Percentiles rank a stretch among this genome's conserved stretches.
Evolutionary conservation across 108 stramenopile genomes (phyloP).

Genomic region (Mayamaea pseudoterrestris): DNA sequence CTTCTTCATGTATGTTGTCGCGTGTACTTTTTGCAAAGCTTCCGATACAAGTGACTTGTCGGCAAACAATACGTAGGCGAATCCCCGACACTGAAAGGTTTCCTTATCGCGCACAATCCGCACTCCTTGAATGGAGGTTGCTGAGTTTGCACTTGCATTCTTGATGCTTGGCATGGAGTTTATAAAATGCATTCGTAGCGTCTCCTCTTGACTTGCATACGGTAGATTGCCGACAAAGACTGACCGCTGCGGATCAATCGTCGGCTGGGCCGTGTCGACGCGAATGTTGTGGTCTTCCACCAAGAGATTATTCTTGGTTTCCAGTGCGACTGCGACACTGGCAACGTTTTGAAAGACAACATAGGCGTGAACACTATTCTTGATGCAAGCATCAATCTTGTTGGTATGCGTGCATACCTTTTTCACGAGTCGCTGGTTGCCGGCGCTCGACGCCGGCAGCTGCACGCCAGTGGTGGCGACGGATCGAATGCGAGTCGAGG

Average conservation of each 20-base stretch:
- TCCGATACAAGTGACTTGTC: slow-evolving; percentile 38
- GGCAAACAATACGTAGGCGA: slow-evolving; percentile 62
- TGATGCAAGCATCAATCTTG: slow-evolving; percentile 19
- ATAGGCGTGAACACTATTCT: slow-evolving; percentile 44
- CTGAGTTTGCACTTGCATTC: slow-evolving; percentile 24
- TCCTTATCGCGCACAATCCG: slow-evolving; percentile 73
- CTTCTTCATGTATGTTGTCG: slow-evolving; percentile 46
- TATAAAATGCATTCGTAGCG: slow-evolving; percentile 53
- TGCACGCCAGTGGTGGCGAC: slow-evolving; percentile 63
- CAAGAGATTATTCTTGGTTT: slow-evolving; percentile 43
- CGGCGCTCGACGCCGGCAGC: slow-evolving; percentile 51
- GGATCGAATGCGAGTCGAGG: slow-evolving; percentile 43
- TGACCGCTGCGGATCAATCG: slow-evolving; percentile 38
- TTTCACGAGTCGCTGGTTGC: slow-evolving; percentile 55
- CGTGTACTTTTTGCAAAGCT: slow-evolving; percentile 51
- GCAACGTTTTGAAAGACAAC: slow-evolving; percentile 54
- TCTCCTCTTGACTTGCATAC: slow-evolving; percentile 51
- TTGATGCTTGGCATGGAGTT: too few species aligned
- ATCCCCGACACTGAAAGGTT: slow-evolving; percentile 66
- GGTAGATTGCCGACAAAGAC: slow-evolving; percentile 78
- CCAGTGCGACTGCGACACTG: slow-evolving; percentile 46
- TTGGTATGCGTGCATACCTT: slow-evolving; percentile 65
- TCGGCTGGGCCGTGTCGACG: slow-evolving; percentile 30
- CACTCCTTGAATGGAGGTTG: slow-evolving; percentile 38
- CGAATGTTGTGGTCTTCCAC: slow-evolving; percentile 22